These are phyloP conservation scores for Phialemoniopsis sp. DNA, from an alignment of 2,329 filamentous ascomycete genomes.

Conservation along the genomic window DNA sequence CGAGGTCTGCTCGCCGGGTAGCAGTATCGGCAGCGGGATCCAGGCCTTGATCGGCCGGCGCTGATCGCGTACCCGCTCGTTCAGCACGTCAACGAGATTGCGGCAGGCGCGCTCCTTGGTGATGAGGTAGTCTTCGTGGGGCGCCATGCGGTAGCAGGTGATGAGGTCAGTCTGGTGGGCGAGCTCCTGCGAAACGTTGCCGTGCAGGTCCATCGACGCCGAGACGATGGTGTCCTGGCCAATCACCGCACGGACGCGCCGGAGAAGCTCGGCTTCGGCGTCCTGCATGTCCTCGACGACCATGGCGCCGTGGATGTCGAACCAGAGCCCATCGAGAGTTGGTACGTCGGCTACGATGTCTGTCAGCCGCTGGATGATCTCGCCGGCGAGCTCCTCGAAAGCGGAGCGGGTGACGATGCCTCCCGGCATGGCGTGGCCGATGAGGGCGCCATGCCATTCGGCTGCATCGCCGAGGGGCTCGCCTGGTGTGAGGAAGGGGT, in stretches of 20 bases:
- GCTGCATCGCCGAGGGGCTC: conserved; percentile 34
- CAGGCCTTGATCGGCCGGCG: conserved; percentile 45
- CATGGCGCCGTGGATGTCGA: conserved; percentile 54
- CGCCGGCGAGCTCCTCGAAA: conserved; percentile 37
- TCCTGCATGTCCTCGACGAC: conserved; percentile 45
- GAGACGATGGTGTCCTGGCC: conserved; percentile 42
- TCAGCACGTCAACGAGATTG: conserved; percentile 38
- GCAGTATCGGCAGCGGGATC: conserved; percentile 45
- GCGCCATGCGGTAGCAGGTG: conserved; percentile 49
- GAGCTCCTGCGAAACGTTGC: conserved; percentile 45
- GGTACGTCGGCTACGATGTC: conserved; percentile 23
- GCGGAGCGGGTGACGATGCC: conserved; percentile 39
- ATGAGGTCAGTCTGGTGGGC: conserved; percentile 45
- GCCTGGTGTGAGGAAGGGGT: conserved; percentile 37
- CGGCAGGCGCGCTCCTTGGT: conserved; percentile 47
- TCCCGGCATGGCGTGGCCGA: conserved; percentile 46
- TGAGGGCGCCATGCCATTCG: conserved; percentile 45
- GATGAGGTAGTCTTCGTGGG: conserved; percentile 44
- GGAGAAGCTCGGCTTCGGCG: conserved; percentile 40
- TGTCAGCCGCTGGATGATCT: conserved; percentile 32
- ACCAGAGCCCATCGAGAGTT: conserved; percentile 44
- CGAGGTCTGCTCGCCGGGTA: conserved; percentile 51
- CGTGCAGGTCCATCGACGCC: conserved; percentile 52
- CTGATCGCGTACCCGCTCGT: conserved; percentile 6
- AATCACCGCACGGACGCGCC: conserved; percentile 37